These are phyloP conservation scores for Diaporthe ampelina DNA, from an alignment of 2,329 filamentous ascomycete species.

Conservation along the genomic window DNA sequence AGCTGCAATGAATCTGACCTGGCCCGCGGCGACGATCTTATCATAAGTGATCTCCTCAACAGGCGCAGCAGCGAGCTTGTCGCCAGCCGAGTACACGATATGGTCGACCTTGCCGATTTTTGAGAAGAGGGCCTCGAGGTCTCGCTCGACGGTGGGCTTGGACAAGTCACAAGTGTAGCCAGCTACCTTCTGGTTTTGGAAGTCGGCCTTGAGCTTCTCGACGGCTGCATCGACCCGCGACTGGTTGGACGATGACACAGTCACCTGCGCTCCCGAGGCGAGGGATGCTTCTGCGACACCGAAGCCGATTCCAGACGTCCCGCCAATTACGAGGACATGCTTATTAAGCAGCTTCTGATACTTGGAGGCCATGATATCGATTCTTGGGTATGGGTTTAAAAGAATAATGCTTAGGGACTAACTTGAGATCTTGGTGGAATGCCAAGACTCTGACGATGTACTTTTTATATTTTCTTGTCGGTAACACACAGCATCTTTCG, in stretches of 20 bases:
- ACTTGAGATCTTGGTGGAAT: neutral
- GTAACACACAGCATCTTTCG: neutral
- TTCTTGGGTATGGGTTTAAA: neutral
- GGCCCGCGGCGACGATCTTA: conserved; percentile 45
- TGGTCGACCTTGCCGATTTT: conserved; percentile 44
- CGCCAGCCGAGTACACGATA: conserved; percentile 50
- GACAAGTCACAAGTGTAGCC: conserved; percentile 50
- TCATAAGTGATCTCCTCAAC: conserved; percentile 48
- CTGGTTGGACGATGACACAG: conserved; percentile 70
- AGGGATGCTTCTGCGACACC: conserved; percentile 70
- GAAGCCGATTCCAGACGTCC: conserved; percentile 74
- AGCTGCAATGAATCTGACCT: conserved; percentile 51
- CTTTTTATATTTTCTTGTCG: neutral
- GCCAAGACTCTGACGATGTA: neutral
- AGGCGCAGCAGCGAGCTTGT: conserved; percentile 44
- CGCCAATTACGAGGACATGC: conserved; percentile 72
- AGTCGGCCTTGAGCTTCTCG: conserved; percentile 39
- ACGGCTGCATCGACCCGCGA: conserved; percentile 63
- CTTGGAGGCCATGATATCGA: conserved; percentile 47
- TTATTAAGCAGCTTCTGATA: conserved; percentile 52
- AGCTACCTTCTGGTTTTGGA: conserved; percentile 41
- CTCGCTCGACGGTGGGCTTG: conserved; percentile 49
- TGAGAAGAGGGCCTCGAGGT: conserved; percentile 49
- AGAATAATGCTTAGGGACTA: accelerated
- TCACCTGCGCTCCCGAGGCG: conserved; percentile 68